phyloP scores from a whole-genome alignment of 148 eudicot genomes.

The Limonium bicolor region DNA sequence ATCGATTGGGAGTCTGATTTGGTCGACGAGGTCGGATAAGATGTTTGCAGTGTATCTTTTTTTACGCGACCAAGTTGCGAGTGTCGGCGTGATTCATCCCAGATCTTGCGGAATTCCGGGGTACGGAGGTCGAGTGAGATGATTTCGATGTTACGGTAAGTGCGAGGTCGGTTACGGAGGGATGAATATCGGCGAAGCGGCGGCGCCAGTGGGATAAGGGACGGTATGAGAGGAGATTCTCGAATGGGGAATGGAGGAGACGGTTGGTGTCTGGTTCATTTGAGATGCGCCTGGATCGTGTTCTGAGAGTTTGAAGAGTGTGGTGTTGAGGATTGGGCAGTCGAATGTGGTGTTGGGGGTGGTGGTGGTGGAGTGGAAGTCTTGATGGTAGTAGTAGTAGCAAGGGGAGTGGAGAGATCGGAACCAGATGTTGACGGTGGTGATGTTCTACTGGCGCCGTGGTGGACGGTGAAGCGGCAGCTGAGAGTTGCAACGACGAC shows the following conservation, averaged over 20 bases:
- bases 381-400: constrained; percentile 1
- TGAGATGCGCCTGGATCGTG: no score
- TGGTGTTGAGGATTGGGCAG: no score
- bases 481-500: constrained; percentile 38
- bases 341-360: no score
- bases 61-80: constrained; percentile 2
- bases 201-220: neutral
- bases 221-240: neutral
- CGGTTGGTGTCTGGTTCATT: no score
- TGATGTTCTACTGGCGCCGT: constrained; percentile 6
- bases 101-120: no score
- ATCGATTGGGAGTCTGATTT: constrained; percentile 12
- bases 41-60: constrained; percentile 19
- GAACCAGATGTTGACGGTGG: constrained; percentile 14
- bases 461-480: constrained; percentile 20
- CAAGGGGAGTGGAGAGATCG: neutral
- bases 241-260: neutral
- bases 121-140: no score
- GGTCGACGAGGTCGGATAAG: constrained; percentile 31
- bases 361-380: no score
- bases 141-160: no score
- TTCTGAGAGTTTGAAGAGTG: no score
- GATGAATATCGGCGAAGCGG: neutral
- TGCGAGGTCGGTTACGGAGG: neutral
- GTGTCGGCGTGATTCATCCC: no score